Base-by-base conservation (phyloP, 2,329 filamentous ascomycete species). In the Cytospora piceicola region DNA sequence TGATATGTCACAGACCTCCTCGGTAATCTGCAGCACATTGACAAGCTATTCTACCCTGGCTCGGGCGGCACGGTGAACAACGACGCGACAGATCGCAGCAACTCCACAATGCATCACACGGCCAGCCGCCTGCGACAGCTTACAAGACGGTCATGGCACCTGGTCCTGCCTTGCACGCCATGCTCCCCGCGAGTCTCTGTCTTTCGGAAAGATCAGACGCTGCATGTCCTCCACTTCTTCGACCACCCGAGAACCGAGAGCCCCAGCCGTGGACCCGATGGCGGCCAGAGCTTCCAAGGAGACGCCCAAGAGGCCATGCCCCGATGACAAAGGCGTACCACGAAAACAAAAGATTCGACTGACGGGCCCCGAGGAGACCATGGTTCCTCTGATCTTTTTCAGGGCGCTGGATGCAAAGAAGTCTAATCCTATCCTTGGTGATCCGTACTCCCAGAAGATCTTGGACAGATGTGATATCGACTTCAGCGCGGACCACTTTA, bases 371-470 rank as follows among this genome's bases (percentile, higher is more conserved):
- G 59, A 61, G 20, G n/a, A 54, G n/a, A 46, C 59, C 7, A 30
- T 39, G 27, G 32, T 61, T 17, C 34, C 59, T 7, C 55, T 61
- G 59, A 24, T 61, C 2, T 61, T 55, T 20, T 61, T 61, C 27
- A 61, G 59, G n/a, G 53, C 59, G 9, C 27, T 42, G 55, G 64
- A 66, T 53, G 22, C 64, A 8, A 49, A 59, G 55, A 39, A 53
- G 14, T 51, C 60, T 22, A 58, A 63, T n/a, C 60, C 64, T 22
- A 58, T 66, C n/a, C 64, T 66, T 8, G 64, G 60, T 20, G 55
- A 59, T 20, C 60, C 64, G 12, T 64, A 63, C 22, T 57, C 64
- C 17, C 49, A 66, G 22, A 30, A 32, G 5, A 59, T 53, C 2
- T 42, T 66, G 34, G 60, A 64, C 36, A 62, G 46, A 5, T 66